Evolutionary conservation across 2,329 filamentous ascomycete genomes (phyloP), one percentile per base, ranked within the genome.

Genomic region (Neoascochyta sp.): DNA sequence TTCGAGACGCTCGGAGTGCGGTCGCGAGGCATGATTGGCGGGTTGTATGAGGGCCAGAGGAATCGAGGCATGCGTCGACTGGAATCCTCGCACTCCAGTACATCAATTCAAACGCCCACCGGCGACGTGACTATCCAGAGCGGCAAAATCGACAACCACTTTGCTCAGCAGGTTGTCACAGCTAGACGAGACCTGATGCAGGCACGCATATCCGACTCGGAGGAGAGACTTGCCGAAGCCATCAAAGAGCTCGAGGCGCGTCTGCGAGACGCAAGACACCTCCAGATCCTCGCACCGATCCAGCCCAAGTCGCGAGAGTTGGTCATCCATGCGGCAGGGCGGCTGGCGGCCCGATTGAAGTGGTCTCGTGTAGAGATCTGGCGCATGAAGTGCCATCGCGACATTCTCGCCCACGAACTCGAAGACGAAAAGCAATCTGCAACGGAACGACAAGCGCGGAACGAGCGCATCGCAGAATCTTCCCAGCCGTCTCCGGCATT

Each of bases 291-390:
- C 14, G 86, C 90, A 1, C 92, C 92, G 0, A 87, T 98, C 24
- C 85, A 94, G 52, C 80, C 82, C n/a, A 88, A 88, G 63, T 89
- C 87, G 0, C 76, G 92, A 38, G 90, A 96, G 38, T 78, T 87
- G 36, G 75, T 96, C 32, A 74, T 95, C n/a, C 73, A 83, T 43
- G 84, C 87, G 11, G 90, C 92, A 12, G 86, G 82, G 5, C 80
- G 83, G 6, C 81, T 94, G 65, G 81, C 89, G 33, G 87, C 87
- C 3, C 88, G 90, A 57, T 67, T 98, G 38, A 94, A 92, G 59
- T 95, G 90, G 90, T 81, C 83, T n/a, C 76, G 90, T 39, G 83
- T 93, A 58, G 87, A 95, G 45, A 92, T 95, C 12, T 95, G 89
- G 87, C 84, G 81, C 31, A 76, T 90, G 50, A 90, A 80, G 54